Evolutionary conservation across 1,284 basidiomycete species (phyloP).

Genomic region (Cerrena zonata): DNA sequence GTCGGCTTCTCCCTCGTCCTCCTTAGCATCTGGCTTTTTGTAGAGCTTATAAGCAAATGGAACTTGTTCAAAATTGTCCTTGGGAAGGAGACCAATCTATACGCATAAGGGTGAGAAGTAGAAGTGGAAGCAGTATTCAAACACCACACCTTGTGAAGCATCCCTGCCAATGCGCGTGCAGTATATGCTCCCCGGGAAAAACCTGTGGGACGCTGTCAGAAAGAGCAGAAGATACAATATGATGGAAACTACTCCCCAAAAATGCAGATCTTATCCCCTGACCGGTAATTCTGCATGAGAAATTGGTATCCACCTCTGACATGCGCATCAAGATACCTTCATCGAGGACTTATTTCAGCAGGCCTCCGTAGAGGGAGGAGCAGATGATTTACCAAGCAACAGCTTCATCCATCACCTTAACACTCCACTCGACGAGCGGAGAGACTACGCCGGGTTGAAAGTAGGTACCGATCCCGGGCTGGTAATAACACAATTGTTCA

Average conservation of each 20-base stretch:
- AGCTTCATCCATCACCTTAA: conserved; percentile 40
- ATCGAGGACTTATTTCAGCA: neutral
- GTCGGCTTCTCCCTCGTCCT: conserved; percentile 35
- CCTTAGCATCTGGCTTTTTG: conserved; percentile 35
- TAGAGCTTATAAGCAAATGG: conserved; percentile 56
- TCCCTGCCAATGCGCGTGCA: conserved; percentile 43
- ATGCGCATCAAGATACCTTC: conserved; percentile 42
- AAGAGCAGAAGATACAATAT: neutral
- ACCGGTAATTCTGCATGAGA: conserved; percentile 55
- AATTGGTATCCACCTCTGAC: conserved; percentile 59
- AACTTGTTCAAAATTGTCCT: conserved; percentile 47
- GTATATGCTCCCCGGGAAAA: conserved; percentile 44
- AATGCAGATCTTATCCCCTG: conserved; percentile 47
- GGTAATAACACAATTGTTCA: conserved; percentile 38
- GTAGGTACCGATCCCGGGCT: conserved; percentile 46
- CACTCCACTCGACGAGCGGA: conserved; percentile 32
- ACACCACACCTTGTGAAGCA: conserved; percentile 29
- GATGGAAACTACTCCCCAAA: conserved; percentile 37
- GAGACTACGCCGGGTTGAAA: conserved; percentile 34
- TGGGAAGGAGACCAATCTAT: conserved; percentile 47
- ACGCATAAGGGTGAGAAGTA: neutral
- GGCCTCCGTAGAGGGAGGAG: conserved; percentile 16
- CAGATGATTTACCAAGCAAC: conserved; percentile 37
- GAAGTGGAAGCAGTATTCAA: neutral
- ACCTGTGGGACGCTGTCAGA: conserved; percentile 15